Evolutionary conservation across 164 flowering plant genomes (phyloP), one percentile per base, ranked within the genome.

Genomic region (Chimonanthus salicifolius): DNA sequence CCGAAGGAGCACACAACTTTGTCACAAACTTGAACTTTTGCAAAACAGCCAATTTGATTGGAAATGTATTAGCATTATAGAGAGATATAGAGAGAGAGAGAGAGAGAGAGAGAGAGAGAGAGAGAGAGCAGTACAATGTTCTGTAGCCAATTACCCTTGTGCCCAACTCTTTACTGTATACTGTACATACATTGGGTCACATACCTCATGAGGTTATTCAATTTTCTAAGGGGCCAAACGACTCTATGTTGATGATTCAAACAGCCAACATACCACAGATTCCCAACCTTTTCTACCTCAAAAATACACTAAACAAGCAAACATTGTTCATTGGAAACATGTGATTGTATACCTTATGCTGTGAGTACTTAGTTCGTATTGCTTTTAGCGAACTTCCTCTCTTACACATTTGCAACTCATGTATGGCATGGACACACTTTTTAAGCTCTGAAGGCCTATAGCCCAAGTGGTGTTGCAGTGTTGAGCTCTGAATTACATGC

Each of bases 11-110:
- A 69, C 76, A 18, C 79, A 87, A 50, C 49, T 77, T 70, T 50
- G 94, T 82, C 33, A 91, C 91, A 67, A 79, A 77, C 74, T 83
- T 86, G 82, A 83, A 89, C 93, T 91, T 71, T 71, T n/a, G 13
- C 47, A 71, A 43, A 62, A 44, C 66, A 46, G 43, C 49, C 44
- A 70, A 13, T 33, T 9, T 20, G 9, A 13, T 33, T 49, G 11
- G 11, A 60, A 47, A 7, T 43, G 45, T 13, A 46, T 62, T 46
- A 5, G 33, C 33, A 33, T 1, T 33, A 33, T 6, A 49, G 16
- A 16, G 43, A 43, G 50, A 33, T 6, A 49, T 9, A 16, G 43
- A 45, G 62, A 0, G 44, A 7, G 10, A 54, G 54, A 65, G 3
- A 15, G 5, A 16, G 20, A 66, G 46, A 7, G 20, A 33, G 33